Conservation (phyloP, 805 yeast species). For the Hemisphaericaspora nanyangensis region DNA sequence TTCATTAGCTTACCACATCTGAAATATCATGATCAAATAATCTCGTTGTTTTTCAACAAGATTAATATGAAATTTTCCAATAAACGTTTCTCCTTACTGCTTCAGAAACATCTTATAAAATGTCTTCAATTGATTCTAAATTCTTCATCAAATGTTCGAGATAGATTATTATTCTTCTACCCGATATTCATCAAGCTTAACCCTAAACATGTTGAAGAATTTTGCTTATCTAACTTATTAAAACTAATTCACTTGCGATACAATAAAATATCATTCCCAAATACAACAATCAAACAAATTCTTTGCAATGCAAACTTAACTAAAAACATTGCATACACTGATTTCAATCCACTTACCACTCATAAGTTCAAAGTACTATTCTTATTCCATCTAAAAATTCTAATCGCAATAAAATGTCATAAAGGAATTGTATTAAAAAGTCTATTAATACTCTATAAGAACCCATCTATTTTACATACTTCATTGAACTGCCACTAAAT, state of each 20-base stretch:
- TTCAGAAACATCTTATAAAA: neutral
- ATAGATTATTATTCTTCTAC: conserved; percentile 5
- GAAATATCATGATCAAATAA: conserved; percentile 5
- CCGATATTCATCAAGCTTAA: conserved; percentile 3
- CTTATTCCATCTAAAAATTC: conserved; percentile 2
- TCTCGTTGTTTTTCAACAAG: neutral
- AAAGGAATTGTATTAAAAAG: conserved; percentile 5
- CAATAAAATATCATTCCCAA: neutral
- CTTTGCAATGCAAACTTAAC: neutral
- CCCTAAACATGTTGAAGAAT: conserved; percentile 2
- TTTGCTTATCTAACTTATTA: conserved; percentile 5
- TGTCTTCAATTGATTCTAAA: conserved; percentile 1
- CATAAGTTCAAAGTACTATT: neutral
- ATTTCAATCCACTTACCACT: neutral
- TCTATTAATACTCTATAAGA: conserved; percentile 5
- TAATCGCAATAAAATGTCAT: neutral
- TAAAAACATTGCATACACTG: neutral
- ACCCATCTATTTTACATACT: conserved; percentile 31
- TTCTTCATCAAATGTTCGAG: neutral
- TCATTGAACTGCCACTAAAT: conserved; percentile 66
- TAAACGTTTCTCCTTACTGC: neutral
- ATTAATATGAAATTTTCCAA: neutral
- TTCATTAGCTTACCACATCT: neutral
- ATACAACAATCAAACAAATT: conserved; percentile 1
- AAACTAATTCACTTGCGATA: neutral